Conservation (phyloP, 768 basidiomycete genomes). For the Serendipita indica region DNA sequence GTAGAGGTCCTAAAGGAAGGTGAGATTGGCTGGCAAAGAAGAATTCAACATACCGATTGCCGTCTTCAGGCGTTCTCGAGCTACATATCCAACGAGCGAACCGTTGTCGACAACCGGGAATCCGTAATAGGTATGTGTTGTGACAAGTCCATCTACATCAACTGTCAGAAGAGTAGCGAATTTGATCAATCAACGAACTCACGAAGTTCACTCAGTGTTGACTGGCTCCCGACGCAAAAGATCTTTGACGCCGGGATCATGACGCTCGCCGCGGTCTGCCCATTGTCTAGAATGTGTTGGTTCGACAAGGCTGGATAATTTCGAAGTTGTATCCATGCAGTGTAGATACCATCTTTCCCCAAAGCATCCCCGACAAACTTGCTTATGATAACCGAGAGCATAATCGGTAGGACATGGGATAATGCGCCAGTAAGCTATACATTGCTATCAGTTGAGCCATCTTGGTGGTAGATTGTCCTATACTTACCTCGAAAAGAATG, state of each 20-base stretch:
- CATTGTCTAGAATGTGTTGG: constrained; percentile 47
- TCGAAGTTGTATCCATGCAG: constrained; percentile 57
- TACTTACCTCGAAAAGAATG: constrained; percentile 52
- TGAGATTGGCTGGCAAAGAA: neutral
- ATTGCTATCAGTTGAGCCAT: neutral
- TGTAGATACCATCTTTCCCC: constrained; percentile 50
- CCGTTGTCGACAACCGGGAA: constrained; percentile 45
- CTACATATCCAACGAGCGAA: constrained; percentile 42
- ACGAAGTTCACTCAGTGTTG: constrained; percentile 38
- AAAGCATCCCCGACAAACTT: constrained; percentile 67
- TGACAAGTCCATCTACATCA: constrained; percentile 33
- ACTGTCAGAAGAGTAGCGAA: neutral
- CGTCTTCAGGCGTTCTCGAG: constrained; percentile 36
- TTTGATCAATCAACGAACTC: constrained; percentile 9
- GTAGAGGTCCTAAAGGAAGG: constrained; percentile 17
- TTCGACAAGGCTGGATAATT: constrained; percentile 58
- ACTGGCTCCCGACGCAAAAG: constrained; percentile 31
- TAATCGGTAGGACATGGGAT: constrained; percentile 68
- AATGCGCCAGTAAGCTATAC: constrained; percentile 57
- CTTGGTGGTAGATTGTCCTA: neutral
- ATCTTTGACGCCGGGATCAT: constrained; percentile 42
- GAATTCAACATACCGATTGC: constrained; percentile 21
- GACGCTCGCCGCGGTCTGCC: constrained; percentile 43
- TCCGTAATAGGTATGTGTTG: constrained; percentile 37
- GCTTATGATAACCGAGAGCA: constrained; percentile 62